Evolutionary conservation across 441 rosid genomes (phyloP), one percentile per base, ranked within the genome.

Genomic region (Croton setiger): DNA sequence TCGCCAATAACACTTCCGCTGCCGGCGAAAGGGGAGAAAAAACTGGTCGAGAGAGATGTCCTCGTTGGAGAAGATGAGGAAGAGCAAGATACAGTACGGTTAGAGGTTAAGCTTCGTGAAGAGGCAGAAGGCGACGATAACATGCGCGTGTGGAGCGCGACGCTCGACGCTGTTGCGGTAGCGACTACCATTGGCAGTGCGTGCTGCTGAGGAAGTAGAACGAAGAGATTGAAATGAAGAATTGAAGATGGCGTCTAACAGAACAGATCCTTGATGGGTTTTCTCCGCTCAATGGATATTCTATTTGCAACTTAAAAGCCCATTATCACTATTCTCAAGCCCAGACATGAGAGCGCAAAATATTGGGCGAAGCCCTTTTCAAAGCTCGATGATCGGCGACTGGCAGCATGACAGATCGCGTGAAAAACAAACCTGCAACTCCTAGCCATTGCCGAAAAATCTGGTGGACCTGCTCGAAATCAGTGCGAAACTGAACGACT

Each of bases 141-240:
- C 72, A 75, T 70, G 64, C 85, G 82, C 58, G 83, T 47, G 66
- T 73, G 81, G 64, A 86, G 70, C 21, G 79, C 74, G 80, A 85
- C 72, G 71, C 74, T 82, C 49, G 92, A 75, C n/a, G 88, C 74
- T 37, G 87, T 74, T 80, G 86, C 84, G 47, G 86, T 77, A 36
- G 87, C 88, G 53, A 83, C 86, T 76, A 79, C 92, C 94, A 83
- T 87, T 70, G 74, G 59, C 44, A 13, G 72, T 18, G 73, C 31
- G 31, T 18, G 73, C 47, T 58, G 72, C 36, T 13, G 61, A 44
- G 52, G 13, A 5, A 41, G 57, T 1, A 39, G 4, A 39, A 7
- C 3, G 3, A 39, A 7, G 72, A 7, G 41, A 15, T 4, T 0
- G 21, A 56, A 27, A 27, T 27, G 31, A 27, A 27, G 31, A 15